Evolutionary conservation across 768 basidiomycete species (phyloP), one percentile per base, ranked within the genome.

Genomic region (Boletus insuetus): DNA sequence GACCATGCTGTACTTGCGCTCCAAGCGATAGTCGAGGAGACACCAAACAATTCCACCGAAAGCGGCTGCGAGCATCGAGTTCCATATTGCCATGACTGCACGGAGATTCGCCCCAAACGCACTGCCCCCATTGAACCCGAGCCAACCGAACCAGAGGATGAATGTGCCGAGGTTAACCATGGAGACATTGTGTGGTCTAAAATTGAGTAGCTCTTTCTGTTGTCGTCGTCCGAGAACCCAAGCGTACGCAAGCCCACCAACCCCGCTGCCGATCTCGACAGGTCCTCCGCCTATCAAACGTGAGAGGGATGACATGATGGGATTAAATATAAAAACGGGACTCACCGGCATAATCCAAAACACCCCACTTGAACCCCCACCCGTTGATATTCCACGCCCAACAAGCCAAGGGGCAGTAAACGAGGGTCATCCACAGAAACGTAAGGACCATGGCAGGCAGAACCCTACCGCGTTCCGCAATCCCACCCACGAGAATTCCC

Each of bases 121-220:
- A 53, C 87, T 89, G 24, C 93, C 93, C 46, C 89, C 93, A 73
- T 94, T 95, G 79, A 94, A 93, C n/a, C 88, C 90, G 53, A 87
- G 73, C 85, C 85, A 91, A 24, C 91, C 91, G 67, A 94, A 88
- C 89, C 88, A 93, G 51, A 93, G 83, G 59, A 94, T 80, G 62
- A 85, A 88, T 10, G 89, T 94, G 59, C 93, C 92, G 52, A 94
- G 79, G 60, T 82, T 82, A 63, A 94, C 89, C 69, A 89, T 75
- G 32, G 88, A 84, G 20, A 93, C 91, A 68, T 93, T 92, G 73
- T 95, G 91, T 9, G 93, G 92, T 56, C 91, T 81, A 75, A 93
- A 94, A 68, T 89, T 89, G 56, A 83, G 67, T 10, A 89, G 70
- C 62, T 90, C 86, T 43, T 79, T 80, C 60, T 88, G 85, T 58